Conservation (phyloP, 345 rosid genomes). For the Gossypium australe region DNA sequence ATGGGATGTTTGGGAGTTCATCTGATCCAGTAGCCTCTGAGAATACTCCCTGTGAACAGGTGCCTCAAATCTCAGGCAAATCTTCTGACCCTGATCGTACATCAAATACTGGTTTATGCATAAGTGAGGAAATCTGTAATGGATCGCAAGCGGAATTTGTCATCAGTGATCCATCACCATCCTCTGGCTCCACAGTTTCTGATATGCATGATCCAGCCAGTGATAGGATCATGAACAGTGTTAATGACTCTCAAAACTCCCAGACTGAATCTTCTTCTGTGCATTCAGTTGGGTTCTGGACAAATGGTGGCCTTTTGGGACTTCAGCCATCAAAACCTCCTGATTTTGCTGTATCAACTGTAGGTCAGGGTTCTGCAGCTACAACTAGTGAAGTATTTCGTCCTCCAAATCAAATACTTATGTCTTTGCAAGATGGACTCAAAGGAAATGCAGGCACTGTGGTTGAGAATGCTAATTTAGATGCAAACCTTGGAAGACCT, state of each 20-base stretch:
- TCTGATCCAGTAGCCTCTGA: constrained; percentile 26
- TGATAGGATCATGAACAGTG: constrained; percentile 15
- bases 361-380: constrained; percentile 21
- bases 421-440: constrained; percentile 17
- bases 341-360: constrained; percentile 53
- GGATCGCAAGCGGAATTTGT: constrained; percentile 21
- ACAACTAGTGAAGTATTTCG: constrained; percentile 19
- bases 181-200: constrained; percentile 25
- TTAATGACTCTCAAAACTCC: constrained; percentile 33
- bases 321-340: constrained; percentile 93
- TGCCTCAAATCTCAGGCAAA: constrained; percentile 26
- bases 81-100: constrained; percentile 33
- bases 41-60: constrained; percentile 26
- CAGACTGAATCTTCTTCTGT: constrained; percentile 29
- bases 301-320: constrained; percentile 88
- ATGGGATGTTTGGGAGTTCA: constrained; percentile 17
- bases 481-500: constrained; percentile 23
- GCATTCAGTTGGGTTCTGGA: constrained; percentile 68
- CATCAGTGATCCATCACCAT: constrained; percentile 23
- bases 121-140: constrained; percentile 19
- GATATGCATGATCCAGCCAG: constrained; percentile 38
- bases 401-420: constrained; percentile 18
- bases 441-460: constrained; percentile 24
- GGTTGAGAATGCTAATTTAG: constrained; percentile 29
- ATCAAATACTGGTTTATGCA: constrained; percentile 11